These are phyloP conservation scores for Candida chauliodis DNA, from an alignment of 805 yeast species.

Conservation along the genomic window DNA sequence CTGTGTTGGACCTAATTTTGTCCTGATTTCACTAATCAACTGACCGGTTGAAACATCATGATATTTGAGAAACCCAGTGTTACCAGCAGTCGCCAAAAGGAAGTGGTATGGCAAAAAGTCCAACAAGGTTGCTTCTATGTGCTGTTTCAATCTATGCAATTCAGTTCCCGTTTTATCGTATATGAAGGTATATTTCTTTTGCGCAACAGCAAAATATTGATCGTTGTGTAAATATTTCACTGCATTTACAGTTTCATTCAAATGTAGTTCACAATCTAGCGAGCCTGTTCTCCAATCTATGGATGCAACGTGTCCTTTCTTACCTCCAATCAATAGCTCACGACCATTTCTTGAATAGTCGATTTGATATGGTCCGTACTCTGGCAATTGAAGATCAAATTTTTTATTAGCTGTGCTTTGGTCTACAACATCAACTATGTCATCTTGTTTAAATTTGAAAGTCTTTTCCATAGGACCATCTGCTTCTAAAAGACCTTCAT, in stretches of 20 bases:
- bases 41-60: conserved; percentile 95
- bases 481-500: conserved; percentile 82
- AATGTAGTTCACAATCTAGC: conserved; percentile 74
- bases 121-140: conserved; percentile 75
- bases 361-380: conserved; percentile 81
- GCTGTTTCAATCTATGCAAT: conserved; percentile 86
- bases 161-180: conserved; percentile 91
- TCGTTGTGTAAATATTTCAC: conserved; percentile 90
- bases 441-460: conserved; percentile 76
- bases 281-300: conserved; percentile 93
- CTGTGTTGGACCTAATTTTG: conserved; percentile 87
- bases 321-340: conserved; percentile 78
- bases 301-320: conserved; percentile 91
- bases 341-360: conserved; percentile 90
- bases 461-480: conserved; percentile 92
- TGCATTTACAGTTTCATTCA: conserved; percentile 86
- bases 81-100: conserved; percentile 81
- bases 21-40: conserved; percentile 76
- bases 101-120: conserved; percentile 94
- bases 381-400: conserved; percentile 66
- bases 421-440: conserved; percentile 75
- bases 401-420: conserved; percentile 68
- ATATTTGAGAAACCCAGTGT: conserved; percentile 82
- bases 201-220: conserved; percentile 95
- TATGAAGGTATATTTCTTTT: conserved; percentile 87